Evolutionary conservation across 208 protist genomes (phyloP), one percentile per base, ranked within the genome.

Genomic region (Crithidia brevicula): DNA sequence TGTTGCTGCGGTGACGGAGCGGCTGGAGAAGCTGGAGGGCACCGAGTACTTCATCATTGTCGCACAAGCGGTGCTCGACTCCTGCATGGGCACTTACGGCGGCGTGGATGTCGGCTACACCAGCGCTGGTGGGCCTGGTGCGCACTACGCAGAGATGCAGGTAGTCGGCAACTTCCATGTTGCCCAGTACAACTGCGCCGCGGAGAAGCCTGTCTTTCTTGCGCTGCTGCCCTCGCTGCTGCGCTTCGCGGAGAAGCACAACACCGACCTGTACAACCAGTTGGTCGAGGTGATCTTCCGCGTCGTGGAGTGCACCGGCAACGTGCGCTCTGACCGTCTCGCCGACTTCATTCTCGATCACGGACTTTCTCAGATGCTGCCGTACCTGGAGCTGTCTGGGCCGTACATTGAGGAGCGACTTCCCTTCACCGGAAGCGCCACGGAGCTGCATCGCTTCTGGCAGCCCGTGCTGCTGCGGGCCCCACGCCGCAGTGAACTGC

Each of bases 121-220:
- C 10, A 56, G 52, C 65, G 60, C 47, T 22, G 34, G 60, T 45
- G 65, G 56, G 33, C 50, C 49, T 11, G 52, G 43, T 15, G 60
- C 62, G 68, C 36, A 61, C 40, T 53, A 67, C 45, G 51, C 62
- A 1, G 53, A 72, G 33, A 84, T 60, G 31, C 61, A 73, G 33
- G 67, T 84, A 43, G 54, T 83, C 16, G 85, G 86, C 46, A 75
- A 43, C 58, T 85, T 92, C 49, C 72, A 72, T 42, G 27, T 92
- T 7, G 62, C 67, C 10, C 47, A 72, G 27, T 47, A 67, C 27
- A 86, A 89, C 60, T 91, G 74, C 57, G 80, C 75, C 16, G 85
- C 85, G 25, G 80, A 86, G 52, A 92, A 93, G 66, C 79, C 86
- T 11, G 69, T 92, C 11, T 96, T 96, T 63, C 74, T 96, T 15